phyloP scores from a whole-genome alignment of 139 green algal genomes.

The Diplosphaera chodatii region DNA sequence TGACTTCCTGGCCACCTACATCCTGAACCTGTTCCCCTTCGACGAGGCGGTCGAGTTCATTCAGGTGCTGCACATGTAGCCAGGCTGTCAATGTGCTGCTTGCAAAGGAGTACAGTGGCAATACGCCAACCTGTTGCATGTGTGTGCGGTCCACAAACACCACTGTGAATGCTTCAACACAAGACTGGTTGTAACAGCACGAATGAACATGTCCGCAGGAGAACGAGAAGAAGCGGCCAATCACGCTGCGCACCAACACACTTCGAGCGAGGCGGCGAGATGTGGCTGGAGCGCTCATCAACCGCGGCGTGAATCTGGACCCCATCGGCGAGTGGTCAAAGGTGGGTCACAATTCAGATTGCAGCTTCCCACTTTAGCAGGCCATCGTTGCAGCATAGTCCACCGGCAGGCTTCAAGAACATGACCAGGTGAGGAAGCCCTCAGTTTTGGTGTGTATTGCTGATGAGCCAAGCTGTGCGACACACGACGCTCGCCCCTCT shows the following conservation, averaged over 20 bases:
- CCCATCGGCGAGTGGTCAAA: conserved; percentile 96
- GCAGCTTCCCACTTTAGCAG: too few species aligned
- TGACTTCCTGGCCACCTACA: conserved; percentile 81
- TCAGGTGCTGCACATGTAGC: conserved; percentile 44
- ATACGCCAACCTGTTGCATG: too few species aligned
- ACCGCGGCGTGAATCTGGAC: conserved; percentile 96
- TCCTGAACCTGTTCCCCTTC: conserved; percentile 66
- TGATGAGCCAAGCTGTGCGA: neutral
- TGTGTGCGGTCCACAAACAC: too few species aligned
- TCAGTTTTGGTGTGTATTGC: too few species aligned
- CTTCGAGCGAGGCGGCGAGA: conserved; percentile 89
- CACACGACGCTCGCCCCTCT: neutral
- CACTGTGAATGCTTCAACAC: too few species aligned
- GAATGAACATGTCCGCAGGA: conserved; percentile 15
- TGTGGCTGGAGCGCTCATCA: conserved; percentile 91
- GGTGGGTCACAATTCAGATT: too few species aligned
- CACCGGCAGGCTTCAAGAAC: too few species aligned
- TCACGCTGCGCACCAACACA: conserved; percentile 87
- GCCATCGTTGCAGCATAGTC: too few species aligned
- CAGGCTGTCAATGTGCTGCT: too few species aligned
- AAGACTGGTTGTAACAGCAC: too few species aligned
- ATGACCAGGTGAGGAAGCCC: too few species aligned
- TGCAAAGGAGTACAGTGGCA: too few species aligned
- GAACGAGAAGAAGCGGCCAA: conserved; percentile 59
- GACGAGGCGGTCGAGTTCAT: conserved; percentile 77